Percentiles rank a stretch among this genome's conserved stretches.
phyloP scores from a whole-genome alignment of 345 rosid genomes.

The Camelina laxa region DNA sequence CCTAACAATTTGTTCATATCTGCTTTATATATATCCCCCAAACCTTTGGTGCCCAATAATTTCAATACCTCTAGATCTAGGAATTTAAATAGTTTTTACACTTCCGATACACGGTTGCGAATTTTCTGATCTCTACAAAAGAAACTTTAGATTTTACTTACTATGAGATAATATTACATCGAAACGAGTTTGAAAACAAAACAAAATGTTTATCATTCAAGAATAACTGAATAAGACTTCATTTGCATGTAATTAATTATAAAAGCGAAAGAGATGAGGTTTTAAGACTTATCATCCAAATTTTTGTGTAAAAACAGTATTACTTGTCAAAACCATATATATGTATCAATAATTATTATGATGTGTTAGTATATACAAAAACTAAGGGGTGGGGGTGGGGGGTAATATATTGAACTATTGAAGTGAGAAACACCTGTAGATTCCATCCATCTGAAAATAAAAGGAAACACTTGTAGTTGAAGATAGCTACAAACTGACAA shows the following conservation, averaged over 20 bases:
- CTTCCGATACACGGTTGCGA: background rate
- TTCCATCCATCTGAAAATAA: conserved; percentile 43
- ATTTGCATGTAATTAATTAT: conserved; percentile 8
- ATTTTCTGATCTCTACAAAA: background rate
- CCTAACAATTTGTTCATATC: conserved; percentile 28
- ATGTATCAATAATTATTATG: background rate
- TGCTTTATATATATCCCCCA: conserved; percentile 9
- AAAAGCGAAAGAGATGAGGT: background rate
- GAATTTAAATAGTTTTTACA: background rate
- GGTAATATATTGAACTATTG: background rate
- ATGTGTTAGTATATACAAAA: conserved; percentile 3
- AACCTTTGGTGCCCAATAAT: conserved; percentile 25
- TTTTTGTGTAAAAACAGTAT: background rate
- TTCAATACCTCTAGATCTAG: conserved; percentile 13
- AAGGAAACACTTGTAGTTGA: conserved; percentile 36
- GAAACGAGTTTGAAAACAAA: conserved; percentile 3
- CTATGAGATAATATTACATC: background rate
- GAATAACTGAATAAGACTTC: background rate
- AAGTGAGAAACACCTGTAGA: conserved; percentile 33
- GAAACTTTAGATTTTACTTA: background rate
- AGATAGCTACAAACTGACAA: conserved; percentile 41
- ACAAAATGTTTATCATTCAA: background rate
- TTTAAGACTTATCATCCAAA: background rate
- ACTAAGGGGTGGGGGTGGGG: background rate
- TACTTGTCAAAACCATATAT: background rate